Conservation (phyloP, 805 yeast genomes). For the Monosporozyma solicola region DNA sequence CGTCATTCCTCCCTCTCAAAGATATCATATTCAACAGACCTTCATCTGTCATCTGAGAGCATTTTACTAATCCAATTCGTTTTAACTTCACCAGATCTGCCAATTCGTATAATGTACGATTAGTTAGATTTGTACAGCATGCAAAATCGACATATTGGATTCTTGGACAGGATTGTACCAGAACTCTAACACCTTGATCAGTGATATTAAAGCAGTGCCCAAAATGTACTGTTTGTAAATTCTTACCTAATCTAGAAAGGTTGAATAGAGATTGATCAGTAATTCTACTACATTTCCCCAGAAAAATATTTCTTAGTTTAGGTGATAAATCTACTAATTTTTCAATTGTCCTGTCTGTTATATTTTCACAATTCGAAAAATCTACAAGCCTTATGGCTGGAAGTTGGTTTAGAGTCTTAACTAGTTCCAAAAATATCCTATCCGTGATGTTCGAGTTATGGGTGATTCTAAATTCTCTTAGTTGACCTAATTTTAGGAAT, state of each 20-base stretch:
- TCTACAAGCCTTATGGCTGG: slow-evolving; percentile 73
- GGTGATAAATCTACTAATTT: slow-evolving; percentile 72
- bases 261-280: slow-evolving; percentile 74
- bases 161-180: slow-evolving; percentile 71
- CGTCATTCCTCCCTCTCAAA: slow-evolving; percentile 63
- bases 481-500: slow-evolving; percentile 53
- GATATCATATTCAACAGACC: slow-evolving; percentile 65
- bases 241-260: slow-evolving; percentile 64
- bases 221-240: slow-evolving; percentile 79
- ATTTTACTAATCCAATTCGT: slow-evolving; percentile 89
- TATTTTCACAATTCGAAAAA: slow-evolving; percentile 70
- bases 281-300: slow-evolving; percentile 80
- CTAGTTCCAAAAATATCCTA: slow-evolving; percentile 39
- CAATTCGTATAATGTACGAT: slow-evolving; percentile 67
- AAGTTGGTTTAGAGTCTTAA: slow-evolving; percentile 30
- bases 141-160: slow-evolving; percentile 92
- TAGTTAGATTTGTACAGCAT: slow-evolving; percentile 84
- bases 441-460: slow-evolving; percentile 64
- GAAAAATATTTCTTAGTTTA: slow-evolving; percentile 72
- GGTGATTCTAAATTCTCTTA: slow-evolving; percentile 79
- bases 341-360: slow-evolving; percentile 73
- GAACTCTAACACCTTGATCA: slow-evolving; percentile 70
- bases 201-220: slow-evolving; percentile 92
- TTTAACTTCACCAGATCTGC: slow-evolving; percentile 70
- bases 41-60: slow-evolving; percentile 76